Evolutionary conservation across 768 basidiomycete species (phyloP).

Genomic region (Paxillus involutus): DNA sequence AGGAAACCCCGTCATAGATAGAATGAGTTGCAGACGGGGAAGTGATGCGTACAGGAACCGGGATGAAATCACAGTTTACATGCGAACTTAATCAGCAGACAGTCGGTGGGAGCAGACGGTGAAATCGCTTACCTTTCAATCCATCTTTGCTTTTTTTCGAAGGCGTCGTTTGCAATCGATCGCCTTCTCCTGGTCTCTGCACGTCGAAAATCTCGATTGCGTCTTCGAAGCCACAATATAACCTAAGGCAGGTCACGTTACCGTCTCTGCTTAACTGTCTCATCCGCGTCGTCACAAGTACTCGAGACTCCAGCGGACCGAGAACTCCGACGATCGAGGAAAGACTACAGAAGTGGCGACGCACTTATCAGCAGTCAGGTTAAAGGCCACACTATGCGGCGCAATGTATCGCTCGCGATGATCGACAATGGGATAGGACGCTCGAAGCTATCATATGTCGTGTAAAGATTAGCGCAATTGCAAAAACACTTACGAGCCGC

Average conservation of each 20-base stretch:
- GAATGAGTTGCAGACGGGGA: too few species aligned
- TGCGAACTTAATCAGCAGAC: not conserved
- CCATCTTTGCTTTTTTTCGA: constrained; percentile 81
- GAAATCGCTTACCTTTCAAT: constrained; percentile 63
- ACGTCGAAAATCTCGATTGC: constrained; percentile 88
- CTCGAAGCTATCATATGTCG: constrained; percentile 62
- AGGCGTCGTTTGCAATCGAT: constrained; percentile 66
- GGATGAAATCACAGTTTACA: not conserved
- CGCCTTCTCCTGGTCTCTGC: constrained; percentile 68
- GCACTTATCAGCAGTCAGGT: constrained; percentile 64
- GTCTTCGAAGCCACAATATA: constrained; percentile 87
- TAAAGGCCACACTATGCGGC: constrained; percentile 83
- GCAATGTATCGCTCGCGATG: constrained; percentile 91
- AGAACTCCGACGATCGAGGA: not conserved
- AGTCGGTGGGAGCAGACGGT: not conserved
- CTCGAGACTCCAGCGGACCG: not conserved
- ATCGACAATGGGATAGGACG: constrained; percentile 89
- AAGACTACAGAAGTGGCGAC: not conserved
- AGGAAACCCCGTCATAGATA: too few species aligned
- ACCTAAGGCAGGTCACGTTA: constrained; percentile 27
- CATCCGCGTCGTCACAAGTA: not conserved
- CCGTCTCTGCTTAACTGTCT: not conserved
- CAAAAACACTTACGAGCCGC: too few species aligned
- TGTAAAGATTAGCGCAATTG: not conserved
- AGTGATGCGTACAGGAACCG: too few species aligned